Base-by-base conservation (phyloP, 768 basidiomycete species). In the Scleroderma bovista region DNA sequence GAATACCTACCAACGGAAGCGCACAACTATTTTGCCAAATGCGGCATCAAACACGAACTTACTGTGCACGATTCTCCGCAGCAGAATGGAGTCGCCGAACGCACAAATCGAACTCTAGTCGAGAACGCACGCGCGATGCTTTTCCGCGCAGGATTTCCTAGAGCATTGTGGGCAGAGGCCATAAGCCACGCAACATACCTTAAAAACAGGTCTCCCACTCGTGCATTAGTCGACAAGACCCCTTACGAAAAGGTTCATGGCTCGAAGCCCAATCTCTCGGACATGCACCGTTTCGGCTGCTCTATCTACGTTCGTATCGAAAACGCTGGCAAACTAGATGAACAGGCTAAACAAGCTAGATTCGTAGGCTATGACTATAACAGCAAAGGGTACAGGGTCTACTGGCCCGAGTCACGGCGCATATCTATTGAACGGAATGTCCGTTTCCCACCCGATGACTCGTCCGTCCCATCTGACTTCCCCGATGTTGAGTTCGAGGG, bases 41-140 rank as follows among this genome's bases (percentile, higher is more conserved):
- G 42, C 15, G 69, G 69, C 33, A 64, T 56, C 8, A 32, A 44
- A 12, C 54, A 50, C n/a, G 29, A 58, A 17, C 46, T 57, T 5
- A 66, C 58, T 3, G 51, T 59, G 1, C 58, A 63, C 29, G 48
- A 67, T 48, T 58, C 60, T n/a, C 60, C 58, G 10, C 31, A 56
- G 36, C 56, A 57, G 55, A 69, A 66, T 48, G 64, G 67, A 3
- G 43, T 61, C 5, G 60, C 65, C 1, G 63, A 69, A 48, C 38
- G 56, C 6, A 34, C 52, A 4, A 71, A 69, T 50, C 46, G 58
- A 1, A 64, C 57, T 11, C 50, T 60, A 2, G 22, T 63, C 10
- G 53, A 63, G 22, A 24, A 52, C 20, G 46, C 53, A 10, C 46
- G 53, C 16, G 53, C 60, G 15, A 54, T 68, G 43, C 51, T 65